Evolutionary conservation across 2,329 filamentous ascomycete species (phyloP).

Genomic region (Cordyceps tenuipes): DNA sequence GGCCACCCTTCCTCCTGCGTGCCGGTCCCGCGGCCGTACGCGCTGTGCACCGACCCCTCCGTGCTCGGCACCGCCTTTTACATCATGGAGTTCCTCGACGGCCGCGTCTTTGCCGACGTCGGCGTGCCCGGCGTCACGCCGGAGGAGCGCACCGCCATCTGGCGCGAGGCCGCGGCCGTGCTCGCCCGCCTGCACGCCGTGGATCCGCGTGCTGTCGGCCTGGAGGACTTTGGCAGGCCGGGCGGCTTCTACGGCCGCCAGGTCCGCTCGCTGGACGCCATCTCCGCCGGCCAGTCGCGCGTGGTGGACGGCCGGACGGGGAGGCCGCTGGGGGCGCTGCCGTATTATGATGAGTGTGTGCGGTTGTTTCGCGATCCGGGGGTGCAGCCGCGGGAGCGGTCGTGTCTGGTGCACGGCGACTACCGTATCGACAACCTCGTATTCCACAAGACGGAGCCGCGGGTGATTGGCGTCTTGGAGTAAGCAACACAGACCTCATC

Average conservation of each 20-base stretch:
- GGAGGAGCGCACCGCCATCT: conserved; percentile 63
- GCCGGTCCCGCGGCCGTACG: conserved; percentile 68
- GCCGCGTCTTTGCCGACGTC: conserved; percentile 78
- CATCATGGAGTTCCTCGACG: conserved; percentile 84
- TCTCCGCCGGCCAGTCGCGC: conserved; percentile 65
- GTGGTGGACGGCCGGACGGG: conserved; percentile 64
- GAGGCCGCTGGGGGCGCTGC: conserved; percentile 64
- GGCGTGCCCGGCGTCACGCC: conserved; percentile 61
- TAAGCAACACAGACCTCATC: conserved; percentile 30
- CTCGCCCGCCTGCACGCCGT: conserved; percentile 76
- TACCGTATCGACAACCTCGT: conserved; percentile 79
- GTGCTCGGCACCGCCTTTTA: conserved; percentile 87
- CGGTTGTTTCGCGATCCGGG: conserved; percentile 58
- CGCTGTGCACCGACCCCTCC: conserved; percentile 66
- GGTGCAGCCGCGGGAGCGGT: conserved; percentile 61
- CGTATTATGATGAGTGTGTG: conserved; percentile 70
- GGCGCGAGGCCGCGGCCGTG: conserved; percentile 68
- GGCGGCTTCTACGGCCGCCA: conserved; percentile 77
- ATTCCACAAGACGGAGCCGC: conserved; percentile 71
- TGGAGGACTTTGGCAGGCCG: conserved; percentile 59
- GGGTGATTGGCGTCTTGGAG: conserved; percentile 80
- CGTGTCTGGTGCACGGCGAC: conserved; percentile 72
- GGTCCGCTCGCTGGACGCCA: conserved; percentile 64
- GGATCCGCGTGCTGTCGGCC: conserved; percentile 50
- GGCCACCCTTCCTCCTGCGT: conserved; percentile 50